Evolutionary conservation across 2,329 filamentous ascomycete genomes (phyloP), one percentile per base, ranked within the genome.

Genomic region (Dactylellina parvicollis): DNA sequence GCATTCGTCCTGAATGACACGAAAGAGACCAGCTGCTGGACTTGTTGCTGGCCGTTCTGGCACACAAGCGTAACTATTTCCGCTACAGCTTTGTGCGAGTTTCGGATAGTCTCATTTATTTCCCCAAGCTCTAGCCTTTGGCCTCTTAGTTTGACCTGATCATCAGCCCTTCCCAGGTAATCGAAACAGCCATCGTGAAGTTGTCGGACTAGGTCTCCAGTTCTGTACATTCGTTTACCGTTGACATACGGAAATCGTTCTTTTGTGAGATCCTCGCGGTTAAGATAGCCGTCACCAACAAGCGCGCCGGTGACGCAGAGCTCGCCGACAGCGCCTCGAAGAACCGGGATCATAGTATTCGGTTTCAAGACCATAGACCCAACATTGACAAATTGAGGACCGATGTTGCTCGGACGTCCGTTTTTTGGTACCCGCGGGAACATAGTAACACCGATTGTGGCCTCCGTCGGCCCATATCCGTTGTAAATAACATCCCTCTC

Each of bases 371-470:
- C 90, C 76, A 89, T 93, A 0, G 90, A 89, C 0, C 92, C 92
- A 0, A 96, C 93, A 75, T 97, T 97, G 76, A 89, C 86, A 76
- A 96, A 97, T 75, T 92, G 90, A 24, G 85, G 85, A 0, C 93
- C 93, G 76, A 97, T 97, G 77, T 97, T 97, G 9, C 92, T 90
- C 0, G 93, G 88, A 28, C 92, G 90, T 0, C 92, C 92, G 75
- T 90, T 90, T 18, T 83, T 80, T 0, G 91, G 90, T 5, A 96
- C 91, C 32, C 91, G 86, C n/a, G 89, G 89, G 77, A 90, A 93
- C 85, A 95, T 96, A 0, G 93, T 96, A 34, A 93, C 90, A 3
- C 93, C 93, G 75, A 97, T 97, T 0, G 93, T 97, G 0, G 92
- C 90, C 80, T 97, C 94, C 0, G 93, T 97, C 0, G 93, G 94